phyloP scores from a whole-genome alignment of 2,329 filamentous ascomycete genomes.

The Epichloe gansuensis region DNA sequence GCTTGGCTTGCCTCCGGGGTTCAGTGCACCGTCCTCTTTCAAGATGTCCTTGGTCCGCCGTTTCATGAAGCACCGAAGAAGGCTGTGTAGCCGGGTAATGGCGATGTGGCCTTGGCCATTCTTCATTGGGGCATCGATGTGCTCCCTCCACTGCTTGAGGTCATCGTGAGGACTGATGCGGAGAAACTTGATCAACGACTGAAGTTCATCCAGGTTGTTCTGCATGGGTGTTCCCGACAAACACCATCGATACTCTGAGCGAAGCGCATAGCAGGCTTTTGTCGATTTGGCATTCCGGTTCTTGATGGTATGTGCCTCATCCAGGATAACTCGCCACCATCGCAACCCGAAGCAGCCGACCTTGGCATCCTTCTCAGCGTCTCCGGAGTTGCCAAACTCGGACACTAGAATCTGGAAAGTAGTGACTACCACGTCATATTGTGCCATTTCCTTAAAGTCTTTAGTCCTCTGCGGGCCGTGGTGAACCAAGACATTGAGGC shows the following conservation, averaged over 20 bases:
- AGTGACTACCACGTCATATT: slow-evolving; percentile 91
- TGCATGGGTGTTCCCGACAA: slow-evolving; percentile 95
- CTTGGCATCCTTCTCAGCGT: slow-evolving; percentile 48
- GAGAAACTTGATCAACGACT: slow-evolving; percentile 85
- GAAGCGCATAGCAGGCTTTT: slow-evolving; percentile 76
- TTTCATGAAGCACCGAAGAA: slow-evolving; percentile 94
- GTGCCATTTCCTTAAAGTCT: slow-evolving; percentile 59
- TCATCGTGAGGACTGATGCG: slow-evolving; percentile 87
- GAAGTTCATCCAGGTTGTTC: slow-evolving; percentile 93
- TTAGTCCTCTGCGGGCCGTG: slow-evolving; percentile 83
- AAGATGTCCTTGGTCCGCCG: slow-evolving; percentile 96
- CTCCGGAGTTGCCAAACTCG: slow-evolving; percentile 63
- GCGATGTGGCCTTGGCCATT: slow-evolving; percentile 81
- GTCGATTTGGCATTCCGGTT: slow-evolving; percentile 94
- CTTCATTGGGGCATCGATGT: slow-evolving; percentile 84
- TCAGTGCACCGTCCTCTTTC: slow-evolving; percentile 71
- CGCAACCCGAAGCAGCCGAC: slow-evolving; percentile 80
- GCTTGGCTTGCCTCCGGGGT: slow-evolving; percentile 56
- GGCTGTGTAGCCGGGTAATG: slow-evolving; percentile 71
- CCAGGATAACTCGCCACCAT: slow-evolving; percentile 92
- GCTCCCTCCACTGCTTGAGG: slow-evolving; percentile 74
- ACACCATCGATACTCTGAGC: slow-evolving; percentile 88
- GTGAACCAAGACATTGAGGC: slow-evolving; percentile 74
- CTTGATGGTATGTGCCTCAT: slow-evolving; percentile 97
- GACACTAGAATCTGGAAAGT: slow-evolving; percentile 94